Conservation (phyloP, 2,329 filamentous ascomycete species). For the Talaromyces islandicus region DNA sequence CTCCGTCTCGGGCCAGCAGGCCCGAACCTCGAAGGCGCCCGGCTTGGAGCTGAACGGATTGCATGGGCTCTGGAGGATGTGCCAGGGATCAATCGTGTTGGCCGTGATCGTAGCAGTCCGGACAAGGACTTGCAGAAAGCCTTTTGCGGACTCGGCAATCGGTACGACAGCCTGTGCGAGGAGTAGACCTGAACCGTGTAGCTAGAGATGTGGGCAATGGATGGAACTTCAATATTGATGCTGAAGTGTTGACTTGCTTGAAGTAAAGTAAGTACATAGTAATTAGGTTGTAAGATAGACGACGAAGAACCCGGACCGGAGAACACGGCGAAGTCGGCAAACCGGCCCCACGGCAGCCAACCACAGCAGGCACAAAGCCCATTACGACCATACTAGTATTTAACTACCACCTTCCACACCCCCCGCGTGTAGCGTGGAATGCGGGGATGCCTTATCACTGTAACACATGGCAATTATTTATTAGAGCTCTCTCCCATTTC, state of each 20-base stretch:
- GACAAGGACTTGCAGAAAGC: conserved; percentile 24
- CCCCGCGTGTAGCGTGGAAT: conserved; percentile 2
- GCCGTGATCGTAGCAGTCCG: conserved; percentile 15
- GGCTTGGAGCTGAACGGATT: conserved; percentile 66
- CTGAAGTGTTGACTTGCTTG: neutral
- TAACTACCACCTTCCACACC: neutral
- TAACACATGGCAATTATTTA: neutral
- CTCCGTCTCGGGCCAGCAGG: conserved; percentile 66
- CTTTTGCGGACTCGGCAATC: conserved; percentile 36
- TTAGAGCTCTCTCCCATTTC: neutral
- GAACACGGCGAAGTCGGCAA: neutral
- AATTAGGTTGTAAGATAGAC: neutral
- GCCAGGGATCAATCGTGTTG: conserved; percentile 26
- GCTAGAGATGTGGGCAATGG: neutral
- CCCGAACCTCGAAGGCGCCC: conserved; percentile 67
- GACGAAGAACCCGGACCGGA: neutral
- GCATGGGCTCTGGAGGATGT: conserved; percentile 63
- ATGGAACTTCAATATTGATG: neutral
- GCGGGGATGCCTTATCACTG: conserved; percentile 6
- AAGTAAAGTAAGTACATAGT: neutral
- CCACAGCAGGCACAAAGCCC: neutral
- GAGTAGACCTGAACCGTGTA: neutral
- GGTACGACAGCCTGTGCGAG: conserved; percentile 27
- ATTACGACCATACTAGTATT: too few relatives aligned
- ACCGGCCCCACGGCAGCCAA: neutral